Percentiles rank a stretch among this genome's conserved stretches.
These are phyloP conservation scores for Schizosaccharomyces lindneri DNA, from an alignment of 805 yeast genomes.

Conservation along the genomic window DNA sequence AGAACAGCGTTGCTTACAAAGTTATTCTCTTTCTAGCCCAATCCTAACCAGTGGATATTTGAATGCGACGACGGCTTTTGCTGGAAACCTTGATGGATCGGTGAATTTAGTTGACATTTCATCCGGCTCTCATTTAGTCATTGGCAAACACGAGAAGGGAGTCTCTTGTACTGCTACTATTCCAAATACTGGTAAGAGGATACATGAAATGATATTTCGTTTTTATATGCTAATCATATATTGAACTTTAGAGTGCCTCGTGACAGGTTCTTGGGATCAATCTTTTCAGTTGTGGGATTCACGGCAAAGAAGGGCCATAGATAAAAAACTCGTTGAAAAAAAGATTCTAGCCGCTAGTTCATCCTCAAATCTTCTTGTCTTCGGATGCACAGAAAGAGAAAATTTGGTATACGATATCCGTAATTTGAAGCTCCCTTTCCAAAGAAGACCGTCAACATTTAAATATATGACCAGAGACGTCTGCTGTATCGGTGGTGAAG, in stretches of 20 bases:
- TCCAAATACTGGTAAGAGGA: neutral
- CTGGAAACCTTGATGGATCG: slow-evolving; percentile 13
- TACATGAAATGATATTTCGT: neutral
- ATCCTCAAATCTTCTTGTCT: slow-evolving; percentile 21
- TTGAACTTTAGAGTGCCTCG: slow-evolving; percentile 13
- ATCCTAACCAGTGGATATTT: neutral
- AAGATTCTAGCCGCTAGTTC: slow-evolving; percentile 44
- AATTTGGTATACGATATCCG: slow-evolving; percentile 36
- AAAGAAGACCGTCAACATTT: slow-evolving; percentile 35
- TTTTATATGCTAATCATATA: neutral
- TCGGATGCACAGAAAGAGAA: slow-evolving; percentile 28
- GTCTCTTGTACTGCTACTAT: neutral
- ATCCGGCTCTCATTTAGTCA: slow-evolving; percentile 19
- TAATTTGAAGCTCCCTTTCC: slow-evolving; percentile 21
- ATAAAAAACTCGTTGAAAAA: slow-evolving; percentile 14
- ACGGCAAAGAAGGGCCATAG: slow-evolving; percentile 8
- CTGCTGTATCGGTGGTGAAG: slow-evolving; percentile 22
- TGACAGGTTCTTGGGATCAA: slow-evolving; percentile 43
- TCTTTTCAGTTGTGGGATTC: slow-evolving; percentile 24
- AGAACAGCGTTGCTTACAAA: neutral
- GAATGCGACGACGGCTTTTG: neutral
- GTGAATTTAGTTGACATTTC: slow-evolving; percentile 19
- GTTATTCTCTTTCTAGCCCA: neutral
- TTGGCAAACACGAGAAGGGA: slow-evolving; percentile 10
- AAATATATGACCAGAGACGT: slow-evolving; percentile 38